These are phyloP conservation scores for Barbarea vulgaris DNA, from an alignment of 345 rosid species.

Conservation along the genomic window DNA sequence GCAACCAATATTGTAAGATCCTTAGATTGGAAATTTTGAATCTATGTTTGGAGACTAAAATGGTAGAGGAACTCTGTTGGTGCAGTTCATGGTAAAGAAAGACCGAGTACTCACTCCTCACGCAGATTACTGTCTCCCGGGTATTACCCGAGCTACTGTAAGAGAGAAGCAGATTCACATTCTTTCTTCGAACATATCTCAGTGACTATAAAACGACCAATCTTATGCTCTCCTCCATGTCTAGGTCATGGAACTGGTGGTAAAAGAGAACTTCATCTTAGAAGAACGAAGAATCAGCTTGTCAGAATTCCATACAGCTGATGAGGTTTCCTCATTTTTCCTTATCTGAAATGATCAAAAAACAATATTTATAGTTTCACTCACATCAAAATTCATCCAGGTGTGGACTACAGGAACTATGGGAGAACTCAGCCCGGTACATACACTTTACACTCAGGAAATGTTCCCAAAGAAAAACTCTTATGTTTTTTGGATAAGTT, in stretches of 20 bases:
- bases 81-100: constrained; percentile 87
- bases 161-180: constrained; percentile 29
- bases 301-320: constrained; percentile 85
- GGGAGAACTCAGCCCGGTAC: constrained; percentile 92
- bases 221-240: background rate
- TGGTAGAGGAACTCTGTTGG: background rate
- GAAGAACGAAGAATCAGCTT: constrained; percentile 80
- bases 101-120: constrained; percentile 81
- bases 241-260: constrained; percentile 82
- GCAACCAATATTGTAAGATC: constrained; percentile 86
- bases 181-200: background rate
- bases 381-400: constrained; percentile 35
- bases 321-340: constrained; percentile 58
- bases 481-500: no score
- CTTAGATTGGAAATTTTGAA: background rate
- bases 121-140: constrained; percentile 95
- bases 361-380: background rate
- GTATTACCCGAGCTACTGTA: constrained; percentile 87
- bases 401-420: constrained; percentile 94
- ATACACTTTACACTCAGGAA: background rate
- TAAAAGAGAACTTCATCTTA: constrained; percentile 60
- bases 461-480: background rate
- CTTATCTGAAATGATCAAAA: background rate
- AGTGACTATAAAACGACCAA: background rate
- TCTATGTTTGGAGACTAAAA: constrained; percentile 1